Conservation (phyloP, 2,329 filamentous ascomycete species). For the Coniochaeta sp. region DNA sequence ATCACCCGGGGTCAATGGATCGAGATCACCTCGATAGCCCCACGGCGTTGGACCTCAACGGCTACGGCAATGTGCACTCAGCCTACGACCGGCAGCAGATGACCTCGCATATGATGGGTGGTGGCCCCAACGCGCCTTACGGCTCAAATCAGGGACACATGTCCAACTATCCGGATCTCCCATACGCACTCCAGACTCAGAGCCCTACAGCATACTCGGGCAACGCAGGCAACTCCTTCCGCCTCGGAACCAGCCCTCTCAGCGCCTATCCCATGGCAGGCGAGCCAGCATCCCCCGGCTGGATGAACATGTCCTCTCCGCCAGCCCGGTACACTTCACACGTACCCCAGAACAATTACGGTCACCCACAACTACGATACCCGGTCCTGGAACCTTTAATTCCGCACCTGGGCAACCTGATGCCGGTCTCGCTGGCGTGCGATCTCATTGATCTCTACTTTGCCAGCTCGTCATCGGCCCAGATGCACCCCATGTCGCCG, state of each 20-base stretch:
- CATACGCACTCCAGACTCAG: conserved; percentile 48
- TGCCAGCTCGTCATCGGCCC: conserved; percentile 76
- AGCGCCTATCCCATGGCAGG: conserved; percentile 53
- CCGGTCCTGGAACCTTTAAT: conserved; percentile 80
- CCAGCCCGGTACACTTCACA: conserved; percentile 53
- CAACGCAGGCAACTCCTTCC: conserved; percentile 39
- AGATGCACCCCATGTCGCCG: conserved; percentile 83
- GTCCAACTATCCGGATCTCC: conserved; percentile 49
- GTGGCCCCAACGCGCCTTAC: conserved; percentile 33
- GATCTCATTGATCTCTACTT: conserved; percentile 90
- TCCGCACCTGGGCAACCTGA: conserved; percentile 74
- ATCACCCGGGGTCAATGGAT: conserved; percentile 34
- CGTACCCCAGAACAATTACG: conserved; percentile 50
- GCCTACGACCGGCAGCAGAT: conserved; percentile 46
- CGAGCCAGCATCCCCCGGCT: conserved; percentile 58
- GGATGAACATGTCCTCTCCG: conserved; percentile 57
- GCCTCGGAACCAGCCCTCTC: conserved; percentile 48
- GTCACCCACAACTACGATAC: conserved; percentile 59
- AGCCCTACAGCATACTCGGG: conserved; percentile 43
- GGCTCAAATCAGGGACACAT: conserved; percentile 37
- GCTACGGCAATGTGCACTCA: conserved; percentile 41
- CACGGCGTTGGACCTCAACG: conserved; percentile 42
- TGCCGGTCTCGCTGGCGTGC: conserved; percentile 74
- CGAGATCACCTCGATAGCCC: conserved; percentile 43
- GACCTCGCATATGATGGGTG: conserved; percentile 42